Evolutionary conservation across 1,284 basidiomycete species (phyloP).

Genomic region (Trametes pubescens): DNA sequence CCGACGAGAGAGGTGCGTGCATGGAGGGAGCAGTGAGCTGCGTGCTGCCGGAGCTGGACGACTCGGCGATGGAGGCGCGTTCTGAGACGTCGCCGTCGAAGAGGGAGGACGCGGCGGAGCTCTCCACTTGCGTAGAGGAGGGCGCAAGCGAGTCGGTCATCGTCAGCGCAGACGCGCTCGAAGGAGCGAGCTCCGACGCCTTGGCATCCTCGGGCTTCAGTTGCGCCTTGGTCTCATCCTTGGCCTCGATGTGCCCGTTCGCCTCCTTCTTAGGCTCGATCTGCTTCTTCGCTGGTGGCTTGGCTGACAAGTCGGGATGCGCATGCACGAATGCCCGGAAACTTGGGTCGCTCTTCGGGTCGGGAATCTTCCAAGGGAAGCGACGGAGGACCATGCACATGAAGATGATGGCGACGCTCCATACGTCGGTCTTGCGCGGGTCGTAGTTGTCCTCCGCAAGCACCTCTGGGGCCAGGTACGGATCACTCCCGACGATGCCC

Average conservation of each 20-base stretch:
- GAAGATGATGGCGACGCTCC: constrained; percentile 99
- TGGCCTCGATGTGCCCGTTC: constrained; percentile 10
- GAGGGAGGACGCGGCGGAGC: constrained; percentile 26
- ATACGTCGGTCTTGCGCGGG: constrained; percentile 97
- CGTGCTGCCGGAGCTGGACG: constrained; percentile 30
- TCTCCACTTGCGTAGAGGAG: constrained; percentile 24
- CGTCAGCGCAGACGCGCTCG: constrained; percentile 19
- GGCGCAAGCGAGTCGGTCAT: constrained; percentile 26
- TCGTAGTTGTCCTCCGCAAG: constrained; percentile 85
- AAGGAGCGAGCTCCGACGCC: constrained; percentile 7
- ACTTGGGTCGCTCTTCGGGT: constrained; percentile 91
- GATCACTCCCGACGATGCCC: constrained; percentile 97
- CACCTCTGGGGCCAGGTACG: constrained; percentile 99
- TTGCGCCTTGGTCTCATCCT: constrained; percentile 9
- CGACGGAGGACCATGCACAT: constrained; percentile 98
- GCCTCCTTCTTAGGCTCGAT: constrained; percentile 28
- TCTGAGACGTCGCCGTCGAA: constrained; percentile 25
- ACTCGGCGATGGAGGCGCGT: constrained; percentile 32
- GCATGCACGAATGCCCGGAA: constrained; percentile 93
- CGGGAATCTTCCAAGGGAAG: constrained; percentile 99
- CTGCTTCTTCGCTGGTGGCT: constrained; percentile 40
- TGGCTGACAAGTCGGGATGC: constrained; percentile 85
- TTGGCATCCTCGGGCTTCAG: constrained; percentile 17
- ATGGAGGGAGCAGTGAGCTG: constrained; percentile 38
- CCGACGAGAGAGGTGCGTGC: constrained; percentile 10